phyloP scores from a whole-genome alignment of 805 yeast species.

The Ogataea angusta region DNA sequence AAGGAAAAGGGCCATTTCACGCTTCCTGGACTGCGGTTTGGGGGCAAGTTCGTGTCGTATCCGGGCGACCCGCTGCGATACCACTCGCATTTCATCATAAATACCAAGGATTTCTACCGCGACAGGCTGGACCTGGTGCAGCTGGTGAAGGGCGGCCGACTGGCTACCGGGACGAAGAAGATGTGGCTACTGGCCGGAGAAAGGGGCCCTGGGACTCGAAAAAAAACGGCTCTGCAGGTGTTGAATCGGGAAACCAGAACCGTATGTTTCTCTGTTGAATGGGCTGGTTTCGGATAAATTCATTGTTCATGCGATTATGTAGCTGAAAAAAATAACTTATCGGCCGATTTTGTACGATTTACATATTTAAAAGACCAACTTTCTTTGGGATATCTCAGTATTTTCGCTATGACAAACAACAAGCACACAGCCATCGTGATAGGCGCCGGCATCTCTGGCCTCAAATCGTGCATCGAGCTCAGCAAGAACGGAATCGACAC shows the following conservation, averaged over 20 bases:
- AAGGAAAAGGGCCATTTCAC: conserved; percentile 41
- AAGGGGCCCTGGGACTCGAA: conserved; percentile 14
- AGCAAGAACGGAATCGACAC: conserved; percentile 35
- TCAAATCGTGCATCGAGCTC: conserved; percentile 46
- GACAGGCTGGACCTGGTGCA: conserved; percentile 55
- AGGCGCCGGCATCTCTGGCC: conserved; percentile 57
- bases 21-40: conserved; percentile 87
- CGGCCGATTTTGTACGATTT: conserved; percentile 25
- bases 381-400: not conserved
- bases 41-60: conserved; percentile 83
- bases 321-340: not conserved
- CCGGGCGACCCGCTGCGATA: conserved; percentile 93
- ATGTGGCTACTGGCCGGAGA: conserved; percentile 60
- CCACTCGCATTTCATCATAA: conserved; percentile 82
- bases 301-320: not conserved
- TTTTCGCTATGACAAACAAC: conserved; percentile 1
- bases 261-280: conserved; percentile 71
- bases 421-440: conserved; percentile 38
- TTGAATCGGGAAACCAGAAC: conserved; percentile 25
- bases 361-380: not conserved
- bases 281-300: conserved; percentile 90
- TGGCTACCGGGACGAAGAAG: conserved; percentile 91
- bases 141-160: conserved; percentile 79
- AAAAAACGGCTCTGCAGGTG: not conserved
- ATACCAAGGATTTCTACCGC: conserved; percentile 43